phyloP scores from a whole-genome alignment of 2,329 filamentous ascomycete genomes.

The Sarocladium oryzae region DNA sequence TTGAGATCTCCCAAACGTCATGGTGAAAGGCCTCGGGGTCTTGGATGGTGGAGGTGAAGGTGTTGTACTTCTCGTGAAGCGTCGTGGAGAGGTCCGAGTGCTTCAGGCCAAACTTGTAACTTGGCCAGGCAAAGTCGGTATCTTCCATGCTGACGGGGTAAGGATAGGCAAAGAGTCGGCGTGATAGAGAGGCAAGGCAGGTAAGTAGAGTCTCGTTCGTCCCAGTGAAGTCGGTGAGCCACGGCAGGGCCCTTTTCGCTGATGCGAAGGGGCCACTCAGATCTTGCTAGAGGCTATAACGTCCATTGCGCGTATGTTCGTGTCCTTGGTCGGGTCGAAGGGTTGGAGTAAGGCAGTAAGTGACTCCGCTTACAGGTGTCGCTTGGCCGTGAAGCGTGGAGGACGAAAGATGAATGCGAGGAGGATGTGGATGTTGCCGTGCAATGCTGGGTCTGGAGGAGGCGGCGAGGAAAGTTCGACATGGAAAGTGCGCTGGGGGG shows the following conservation, averaged over 20 bases:
- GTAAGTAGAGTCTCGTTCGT: background rate
- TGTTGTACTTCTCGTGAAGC: constrained; percentile 55
- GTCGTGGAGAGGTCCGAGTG: constrained; percentile 50
- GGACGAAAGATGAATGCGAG: background rate
- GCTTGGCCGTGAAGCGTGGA: background rate
- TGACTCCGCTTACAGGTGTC: background rate
- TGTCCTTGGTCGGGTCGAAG: background rate
- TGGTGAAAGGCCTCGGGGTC: constrained; percentile 56
- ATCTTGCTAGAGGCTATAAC: background rate
- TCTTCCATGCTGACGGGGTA: constrained; percentile 44
- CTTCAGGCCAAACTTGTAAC: constrained; percentile 59
- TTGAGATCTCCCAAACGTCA: constrained; percentile 53
- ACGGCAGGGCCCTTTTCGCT: constrained; percentile 2
- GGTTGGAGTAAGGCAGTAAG: background rate
- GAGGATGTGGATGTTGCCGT: background rate
- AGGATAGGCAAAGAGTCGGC: constrained; percentile 6
- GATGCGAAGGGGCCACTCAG: constrained; percentile 4
- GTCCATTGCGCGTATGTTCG: constrained; percentile 3
- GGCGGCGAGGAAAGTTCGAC: constrained; percentile 1
- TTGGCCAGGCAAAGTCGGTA: constrained; percentile 46
- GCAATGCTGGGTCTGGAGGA: background rate
- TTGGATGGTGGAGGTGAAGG: constrained; percentile 47
- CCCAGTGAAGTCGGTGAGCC: background rate
- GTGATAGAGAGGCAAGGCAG: constrained; percentile 9
- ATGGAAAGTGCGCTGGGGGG: background rate